Conservation (phyloP, 1,139 yeast genomes). For the Lodderomyces beijingensis region DNA sequence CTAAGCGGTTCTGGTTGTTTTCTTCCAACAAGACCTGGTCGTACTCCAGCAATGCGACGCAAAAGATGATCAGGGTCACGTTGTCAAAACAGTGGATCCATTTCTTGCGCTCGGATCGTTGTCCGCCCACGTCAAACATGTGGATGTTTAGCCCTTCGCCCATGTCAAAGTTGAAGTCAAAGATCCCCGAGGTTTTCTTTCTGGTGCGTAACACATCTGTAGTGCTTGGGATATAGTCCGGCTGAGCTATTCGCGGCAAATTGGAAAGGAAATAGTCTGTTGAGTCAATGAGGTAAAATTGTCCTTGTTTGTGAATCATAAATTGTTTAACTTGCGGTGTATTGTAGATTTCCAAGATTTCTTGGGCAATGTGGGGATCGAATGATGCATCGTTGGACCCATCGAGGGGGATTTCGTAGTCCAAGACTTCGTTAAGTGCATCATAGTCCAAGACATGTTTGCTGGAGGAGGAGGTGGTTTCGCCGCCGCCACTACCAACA, state of each 20-base stretch:
- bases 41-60: slow-evolving; percentile 87
- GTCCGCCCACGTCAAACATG: slow-evolving; percentile 93
- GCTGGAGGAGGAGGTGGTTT: slow-evolving; percentile 7
- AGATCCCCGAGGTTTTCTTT: slow-evolving; percentile 90
- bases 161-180: slow-evolving; percentile 75
- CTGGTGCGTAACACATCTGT: slow-evolving; percentile 83
- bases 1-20: slow-evolving; percentile 71
- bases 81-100: slow-evolving; percentile 97
- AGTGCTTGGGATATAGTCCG: slow-evolving; percentile 65
- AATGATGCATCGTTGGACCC: slow-evolving; percentile 42
- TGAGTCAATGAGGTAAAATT: slow-evolving; percentile 83
- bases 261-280: slow-evolving; percentile 76
- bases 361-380: slow-evolving; percentile 39
- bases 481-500: slow-evolving; percentile 12
- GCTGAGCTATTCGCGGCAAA: slow-evolving; percentile 55
- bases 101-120: slow-evolving; percentile 85
- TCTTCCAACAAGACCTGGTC: slow-evolving; percentile 86
- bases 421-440: slow-evolving; percentile 46
- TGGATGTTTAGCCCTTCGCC: slow-evolving; percentile 70
- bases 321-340: slow-evolving; percentile 54
- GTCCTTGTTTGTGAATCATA: slow-evolving; percentile 58
- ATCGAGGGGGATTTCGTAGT: slow-evolving; percentile 47
- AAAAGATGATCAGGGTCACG: slow-evolving; percentile 82
- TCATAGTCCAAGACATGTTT: slow-evolving; percentile 25
- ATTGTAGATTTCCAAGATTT: slow-evolving; percentile 50